Evolutionary conservation across 805 yeast genomes (phyloP).

Genomic region (Teunomyces pallodes): DNA sequence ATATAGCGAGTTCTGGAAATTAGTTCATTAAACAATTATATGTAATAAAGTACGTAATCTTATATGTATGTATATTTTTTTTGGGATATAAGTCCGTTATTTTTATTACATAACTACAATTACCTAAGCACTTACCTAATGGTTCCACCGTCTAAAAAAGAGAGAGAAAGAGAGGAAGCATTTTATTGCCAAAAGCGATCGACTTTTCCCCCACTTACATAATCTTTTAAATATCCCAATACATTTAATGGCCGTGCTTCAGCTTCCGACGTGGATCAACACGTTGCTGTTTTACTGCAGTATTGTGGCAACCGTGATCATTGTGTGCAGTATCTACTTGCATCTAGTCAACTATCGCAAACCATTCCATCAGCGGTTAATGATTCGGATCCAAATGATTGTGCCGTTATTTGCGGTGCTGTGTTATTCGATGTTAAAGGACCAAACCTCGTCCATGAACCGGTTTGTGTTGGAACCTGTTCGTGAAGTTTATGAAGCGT

Average conservation of each 20-base stretch:
- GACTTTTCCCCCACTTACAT: too few species aligned
- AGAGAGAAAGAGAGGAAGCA: too few species aligned
- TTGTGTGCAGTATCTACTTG: conserved; percentile 23
- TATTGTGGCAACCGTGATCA: conserved; percentile 20
- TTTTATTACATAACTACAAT: background rate
- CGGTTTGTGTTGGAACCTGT: conserved; percentile 62
- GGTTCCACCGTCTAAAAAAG: background rate
- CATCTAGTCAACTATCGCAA: conserved; percentile 69
- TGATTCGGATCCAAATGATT: conserved; percentile 76
- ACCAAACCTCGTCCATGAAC: conserved; percentile 40
- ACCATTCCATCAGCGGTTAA: conserved; percentile 83
- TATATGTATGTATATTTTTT: too few species aligned
- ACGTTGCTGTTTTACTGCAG: conserved; percentile 19
- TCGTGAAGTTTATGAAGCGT: conserved; percentile 91
- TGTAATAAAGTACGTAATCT: too few species aligned
- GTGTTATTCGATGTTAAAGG: conserved; percentile 57
- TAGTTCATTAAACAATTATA: too few species aligned
- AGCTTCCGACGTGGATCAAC: conserved; percentile 20
- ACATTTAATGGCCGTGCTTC: background rate
- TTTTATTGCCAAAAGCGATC: too few species aligned
- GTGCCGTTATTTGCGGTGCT: conserved; percentile 79
- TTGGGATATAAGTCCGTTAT: too few species aligned
- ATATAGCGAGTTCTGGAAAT: too few species aligned
- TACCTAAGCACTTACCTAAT: background rate
- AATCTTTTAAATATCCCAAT: too few species aligned